Base-by-base conservation (phyloP, 2,329 filamentous ascomycete species). In the Cephalotrichum gorgonifer region DNA sequence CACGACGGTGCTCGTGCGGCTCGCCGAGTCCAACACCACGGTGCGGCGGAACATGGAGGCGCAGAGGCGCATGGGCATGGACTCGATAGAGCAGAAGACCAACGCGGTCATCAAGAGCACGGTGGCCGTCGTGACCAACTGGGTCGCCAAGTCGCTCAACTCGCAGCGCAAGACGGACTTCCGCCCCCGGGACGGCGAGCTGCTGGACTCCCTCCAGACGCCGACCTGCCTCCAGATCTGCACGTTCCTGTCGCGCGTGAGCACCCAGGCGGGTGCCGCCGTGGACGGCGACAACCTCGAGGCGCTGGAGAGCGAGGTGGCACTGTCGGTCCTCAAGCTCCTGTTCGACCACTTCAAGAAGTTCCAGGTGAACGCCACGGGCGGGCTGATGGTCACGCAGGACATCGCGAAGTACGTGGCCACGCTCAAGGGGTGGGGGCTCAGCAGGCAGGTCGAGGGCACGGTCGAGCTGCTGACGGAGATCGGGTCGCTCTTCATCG, bases 401-500 rank as follows among this genome's bases (percentile, higher is more conserved):
- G 93, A 98, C 62, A 90, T 97, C 64, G 88, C 88, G 31, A 89
- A 88, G 62, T 98, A 98, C 64, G 86, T 87, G 8, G 85, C 90
- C 52, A 80, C 95, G 11, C 75, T 98, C 55, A 82, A 87, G 53
- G 82, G 82, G 30, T 97, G 89, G 88, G 79, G 85, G 26, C 72
- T 90, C 38, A 75, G 78, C 48, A 83, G 82, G 57, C 80, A 86
- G 38, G 79, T 82, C 44, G 76, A 79, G 56, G 75, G 75, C 23
- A 78, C 80, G 48, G 79, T 96, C 55, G 91, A 98, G 69, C 79
- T 95, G 43, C 69, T 98, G 52, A 84, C 88, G 25, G 93, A 98
- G 71, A 88, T 98, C 51, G 91, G 90, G 11, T 96, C 90, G 60
- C 69, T 98, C 48, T 98, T 98, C 63, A 95, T 98, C 54, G 88